Evolutionary conservation across 2,329 filamentous ascomycete genomes (phyloP).

Genomic region (Botrytis fragariae): DNA sequence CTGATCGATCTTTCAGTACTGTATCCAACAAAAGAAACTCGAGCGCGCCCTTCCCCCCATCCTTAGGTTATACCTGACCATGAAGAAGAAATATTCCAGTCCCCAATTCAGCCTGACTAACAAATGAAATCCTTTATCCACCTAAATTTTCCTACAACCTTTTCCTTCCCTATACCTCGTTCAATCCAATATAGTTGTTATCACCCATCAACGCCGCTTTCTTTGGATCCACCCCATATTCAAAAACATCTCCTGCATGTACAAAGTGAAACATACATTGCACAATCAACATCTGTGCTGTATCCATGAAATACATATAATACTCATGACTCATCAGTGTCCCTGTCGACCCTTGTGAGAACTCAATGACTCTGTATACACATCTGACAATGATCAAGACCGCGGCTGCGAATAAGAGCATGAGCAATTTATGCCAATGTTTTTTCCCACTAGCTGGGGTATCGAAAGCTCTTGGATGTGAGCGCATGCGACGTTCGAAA

Average conservation of each 20-base stretch:
- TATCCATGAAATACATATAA: conserved; percentile 49
- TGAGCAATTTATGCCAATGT: conserved; percentile 40
- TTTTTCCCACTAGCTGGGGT: conserved; percentile 15
- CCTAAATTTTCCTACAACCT: not conserved
- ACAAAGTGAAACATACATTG: conserved; percentile 40
- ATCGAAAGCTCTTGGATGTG: not conserved
- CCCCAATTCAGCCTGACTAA: no score
- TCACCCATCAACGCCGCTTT: not conserved
- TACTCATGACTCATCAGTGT: conserved; percentile 46
- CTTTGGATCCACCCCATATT: not conserved
- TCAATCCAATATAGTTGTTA: not conserved
- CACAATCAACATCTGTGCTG: conserved; percentile 43
- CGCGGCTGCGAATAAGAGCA: conserved; percentile 43
- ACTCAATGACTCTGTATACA: conserved; percentile 50
- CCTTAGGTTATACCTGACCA: not conserved
- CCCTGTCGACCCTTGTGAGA: conserved; percentile 44
- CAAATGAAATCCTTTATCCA: not conserved
- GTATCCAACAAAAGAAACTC: not conserved
- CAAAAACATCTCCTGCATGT: conserved; percentile 39
- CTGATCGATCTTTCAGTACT: not conserved
- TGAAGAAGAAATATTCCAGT: not conserved
- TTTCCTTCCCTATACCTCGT: not conserved
- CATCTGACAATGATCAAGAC: conserved; percentile 48
- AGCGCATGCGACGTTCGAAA: conserved; percentile 20
- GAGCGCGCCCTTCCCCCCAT: not conserved